phyloP scores from a whole-genome alignment of 345 rosid genomes.

The Mallotus nudiflorus region DNA sequence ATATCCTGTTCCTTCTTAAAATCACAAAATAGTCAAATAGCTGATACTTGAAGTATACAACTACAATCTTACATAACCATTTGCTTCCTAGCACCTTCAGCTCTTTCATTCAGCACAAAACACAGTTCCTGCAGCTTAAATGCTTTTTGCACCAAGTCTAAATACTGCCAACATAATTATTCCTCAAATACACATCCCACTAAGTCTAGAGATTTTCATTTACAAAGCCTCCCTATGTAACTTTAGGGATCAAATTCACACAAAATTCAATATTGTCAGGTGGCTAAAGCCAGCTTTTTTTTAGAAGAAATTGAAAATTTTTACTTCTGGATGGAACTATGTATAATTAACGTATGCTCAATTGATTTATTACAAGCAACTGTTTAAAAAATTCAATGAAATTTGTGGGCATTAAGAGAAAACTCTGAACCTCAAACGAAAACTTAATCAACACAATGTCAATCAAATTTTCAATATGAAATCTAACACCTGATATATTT shows the following conservation, averaged over 20 bases:
- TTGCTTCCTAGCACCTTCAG: neutral
- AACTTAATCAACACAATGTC: neutral
- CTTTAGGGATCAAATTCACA: neutral
- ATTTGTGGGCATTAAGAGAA: neutral
- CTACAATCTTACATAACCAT: neutral
- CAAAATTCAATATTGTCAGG: neutral
- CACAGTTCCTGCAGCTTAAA: neutral
- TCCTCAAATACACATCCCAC: constrained; percentile 1
- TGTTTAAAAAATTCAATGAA: neutral
- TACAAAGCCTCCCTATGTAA: neutral
- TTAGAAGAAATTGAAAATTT: neutral
- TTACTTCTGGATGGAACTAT: neutral
- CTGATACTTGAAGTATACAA: neutral
- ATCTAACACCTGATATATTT: neutral
- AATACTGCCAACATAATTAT: too few species aligned
- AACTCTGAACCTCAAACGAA: neutral
- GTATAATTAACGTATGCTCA: neutral
- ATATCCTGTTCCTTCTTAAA: neutral
- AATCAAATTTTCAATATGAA: neutral
- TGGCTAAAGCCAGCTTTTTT: neutral
- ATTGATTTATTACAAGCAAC: neutral
- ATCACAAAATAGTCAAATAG: neutral
- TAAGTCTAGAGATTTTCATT: too few species aligned
- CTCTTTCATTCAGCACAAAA: neutral
- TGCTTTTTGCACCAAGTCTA: too few species aligned